Evolutionary conservation across 192 early-diverging fungal species (phyloP).

Genomic region (Coemansia nantahalensis): DNA sequence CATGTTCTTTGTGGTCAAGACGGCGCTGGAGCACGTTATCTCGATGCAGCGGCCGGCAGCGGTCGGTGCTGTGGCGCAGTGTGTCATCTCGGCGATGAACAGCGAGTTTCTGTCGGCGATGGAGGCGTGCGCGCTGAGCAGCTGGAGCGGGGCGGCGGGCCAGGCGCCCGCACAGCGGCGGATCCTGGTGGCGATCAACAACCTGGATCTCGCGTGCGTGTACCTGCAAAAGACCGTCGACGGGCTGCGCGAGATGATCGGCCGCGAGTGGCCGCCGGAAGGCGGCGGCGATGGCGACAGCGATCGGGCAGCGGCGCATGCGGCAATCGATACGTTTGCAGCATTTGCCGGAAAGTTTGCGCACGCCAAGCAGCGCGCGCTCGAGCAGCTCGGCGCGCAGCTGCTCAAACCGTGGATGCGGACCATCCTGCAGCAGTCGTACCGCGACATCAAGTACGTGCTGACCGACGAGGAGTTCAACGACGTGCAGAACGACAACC

Average conservation of each 20-base stretch:
- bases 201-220: slow-evolving; percentile 78
- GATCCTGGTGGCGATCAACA: slow-evolving; percentile 73
- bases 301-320: slow-evolving; percentile 4
- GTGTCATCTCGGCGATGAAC: slow-evolving; percentile 53
- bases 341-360: slow-evolving; percentile 27
- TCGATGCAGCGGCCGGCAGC: slow-evolving; percentile 69
- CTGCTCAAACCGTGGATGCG: slow-evolving; percentile 77
- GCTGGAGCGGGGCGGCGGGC: slow-evolving; percentile 5
- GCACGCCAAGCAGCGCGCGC: slow-evolving; percentile 57
- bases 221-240: slow-evolving; percentile 75
- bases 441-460: slow-evolving; percentile 84
- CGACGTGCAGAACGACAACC: slow-evolving; percentile 72
- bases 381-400: slow-evolving; percentile 81
- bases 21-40: slow-evolving; percentile 67
- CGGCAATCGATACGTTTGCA: slow-evolving; percentile 30
- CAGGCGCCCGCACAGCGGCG: slow-evolving; percentile 14
- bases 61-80: slow-evolving; percentile 67
- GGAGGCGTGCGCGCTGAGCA: slow-evolving; percentile 25
- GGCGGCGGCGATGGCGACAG: slow-evolving; percentile 9
- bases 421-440: slow-evolving; percentile 75
- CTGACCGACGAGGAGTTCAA: slow-evolving; percentile 91
- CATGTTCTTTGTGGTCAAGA: slow-evolving; percentile 88
- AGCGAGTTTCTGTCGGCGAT: slow-evolving; percentile 24
- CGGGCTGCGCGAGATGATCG: slow-evolving; percentile 61
- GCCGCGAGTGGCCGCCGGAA: slow-evolving; percentile 51